A percentile compares a stretch with the other conserved stretches of the same genome.
These are phyloP conservation scores for Meyerozyma smithsonii DNA, from an alignment of 1,139 yeast genomes.

Conservation along the genomic window DNA sequence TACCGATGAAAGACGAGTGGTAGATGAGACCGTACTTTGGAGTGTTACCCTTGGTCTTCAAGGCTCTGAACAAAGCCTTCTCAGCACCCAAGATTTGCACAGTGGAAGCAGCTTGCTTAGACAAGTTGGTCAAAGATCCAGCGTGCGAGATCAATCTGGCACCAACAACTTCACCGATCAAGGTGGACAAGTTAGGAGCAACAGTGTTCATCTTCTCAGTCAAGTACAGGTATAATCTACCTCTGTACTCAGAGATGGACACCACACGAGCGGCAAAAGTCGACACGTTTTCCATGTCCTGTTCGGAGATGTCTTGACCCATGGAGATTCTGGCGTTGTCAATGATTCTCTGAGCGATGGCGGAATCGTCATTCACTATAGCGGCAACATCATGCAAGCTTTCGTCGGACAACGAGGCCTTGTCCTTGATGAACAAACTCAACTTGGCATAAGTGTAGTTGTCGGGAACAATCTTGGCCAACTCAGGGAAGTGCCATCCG, in stretches of 20 bases:
- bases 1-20: conserved; percentile 95
- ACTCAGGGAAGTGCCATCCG: conserved; percentile 99
- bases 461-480: conserved; percentile 92
- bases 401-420: conserved; percentile 76
- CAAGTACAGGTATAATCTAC: conserved; percentile 79
- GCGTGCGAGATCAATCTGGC: conserved; percentile 98
- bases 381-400: conserved; percentile 87
- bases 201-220: conserved; percentile 95
- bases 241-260: conserved; percentile 88
- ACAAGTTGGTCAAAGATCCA: conserved; percentile 91
- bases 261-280: conserved; percentile 94
- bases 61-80: conserved; percentile 96
- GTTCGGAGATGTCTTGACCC: conserved; percentile 97
- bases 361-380: conserved; percentile 87
- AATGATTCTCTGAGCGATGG: conserved; percentile 85
- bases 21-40: conserved; percentile 97
- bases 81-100: conserved; percentile 98
- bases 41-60: conserved; percentile 96
- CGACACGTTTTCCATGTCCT: conserved; percentile 85
- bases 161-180: conserved; percentile 97
- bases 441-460: conserved; percentile 84
- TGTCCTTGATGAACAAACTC: conserved; percentile 80
- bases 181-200: conserved; percentile 95
- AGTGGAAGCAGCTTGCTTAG: conserved; percentile 98
- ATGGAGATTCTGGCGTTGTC: conserved; percentile 89